Evolutionary conservation across 78 protist species (phyloP).

Genomic region (Speleostelium caveatum): DNA sequence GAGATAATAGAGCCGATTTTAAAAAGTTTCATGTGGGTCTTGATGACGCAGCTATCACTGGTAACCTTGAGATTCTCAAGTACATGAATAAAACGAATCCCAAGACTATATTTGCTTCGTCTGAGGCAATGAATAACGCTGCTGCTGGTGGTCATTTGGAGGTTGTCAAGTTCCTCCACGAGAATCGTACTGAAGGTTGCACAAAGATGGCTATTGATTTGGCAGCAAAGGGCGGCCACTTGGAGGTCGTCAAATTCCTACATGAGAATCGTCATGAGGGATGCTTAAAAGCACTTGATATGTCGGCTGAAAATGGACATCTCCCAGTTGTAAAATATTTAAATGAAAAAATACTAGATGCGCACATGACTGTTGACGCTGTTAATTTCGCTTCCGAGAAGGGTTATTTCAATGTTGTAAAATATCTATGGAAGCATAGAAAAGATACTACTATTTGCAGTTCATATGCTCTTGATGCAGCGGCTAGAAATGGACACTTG

Average conservation of each 20-base stretch:
- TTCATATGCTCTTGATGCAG: background rate
- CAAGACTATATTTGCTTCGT: background rate
- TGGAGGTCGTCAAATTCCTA: slow-evolving; percentile 23
- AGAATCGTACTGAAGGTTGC: slow-evolving; percentile 35
- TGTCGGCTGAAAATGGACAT: background rate
- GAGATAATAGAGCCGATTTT: background rate
- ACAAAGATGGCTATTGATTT: slow-evolving; percentile 12
- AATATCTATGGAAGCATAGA: background rate
- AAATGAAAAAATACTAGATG: slow-evolving; percentile 2
- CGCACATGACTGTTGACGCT: background rate
- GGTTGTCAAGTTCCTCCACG: slow-evolving; percentile 15
- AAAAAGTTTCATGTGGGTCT: background rate
- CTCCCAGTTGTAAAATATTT: background rate
- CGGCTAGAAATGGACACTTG: background rate
- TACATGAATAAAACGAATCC: slow-evolving; percentile 8
- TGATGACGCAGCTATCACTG: background rate
- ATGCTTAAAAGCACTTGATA: background rate
- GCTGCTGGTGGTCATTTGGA: background rate
- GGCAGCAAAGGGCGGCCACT: slow-evolving; percentile 8
- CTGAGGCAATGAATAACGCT: background rate
- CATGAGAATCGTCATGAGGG: slow-evolving; percentile 1
- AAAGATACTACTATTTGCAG: background rate
- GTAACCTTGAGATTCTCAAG: slow-evolving; percentile 1
- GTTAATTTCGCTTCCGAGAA: background rate
- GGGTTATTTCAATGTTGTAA: slow-evolving; percentile 3